These are phyloP conservation scores for Beauveria sp. DNA, from an alignment of 2,329 filamentous ascomycete genomes.

Conservation along the genomic window DNA sequence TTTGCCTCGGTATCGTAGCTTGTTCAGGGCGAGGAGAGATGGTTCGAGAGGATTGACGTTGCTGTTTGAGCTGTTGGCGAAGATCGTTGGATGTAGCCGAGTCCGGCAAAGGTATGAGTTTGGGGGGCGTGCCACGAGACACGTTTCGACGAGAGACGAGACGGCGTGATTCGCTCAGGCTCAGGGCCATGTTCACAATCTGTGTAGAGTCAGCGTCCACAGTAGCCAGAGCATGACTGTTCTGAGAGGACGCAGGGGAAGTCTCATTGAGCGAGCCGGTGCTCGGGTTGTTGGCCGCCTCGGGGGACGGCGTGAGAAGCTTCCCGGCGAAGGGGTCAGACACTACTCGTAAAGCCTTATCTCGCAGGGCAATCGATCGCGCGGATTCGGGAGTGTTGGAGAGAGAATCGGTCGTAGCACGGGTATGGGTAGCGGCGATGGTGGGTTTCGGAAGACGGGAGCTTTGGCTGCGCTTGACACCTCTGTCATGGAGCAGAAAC, in stretches of 20 bases:
- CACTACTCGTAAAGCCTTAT: neutral
- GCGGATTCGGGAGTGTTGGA: neutral
- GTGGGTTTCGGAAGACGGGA: neutral
- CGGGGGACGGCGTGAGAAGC: neutral
- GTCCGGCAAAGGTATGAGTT: constrained; percentile 44
- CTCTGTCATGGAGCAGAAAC: constrained; percentile 1
- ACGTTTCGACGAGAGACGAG: constrained; percentile 52
- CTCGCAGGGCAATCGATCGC: neutral
- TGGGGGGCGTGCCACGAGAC: constrained; percentile 43
- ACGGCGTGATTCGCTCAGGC: constrained; percentile 72
- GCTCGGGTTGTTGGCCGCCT: neutral
- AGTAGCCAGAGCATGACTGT: constrained; percentile 20
- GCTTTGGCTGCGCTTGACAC: constrained; percentile 1
- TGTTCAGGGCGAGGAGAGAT: constrained; percentile 50
- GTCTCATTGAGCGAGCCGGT: constrained; percentile 3
- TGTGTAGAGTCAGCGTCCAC: constrained; percentile 73
- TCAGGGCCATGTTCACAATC: constrained; percentile 88
- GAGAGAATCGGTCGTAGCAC: neutral
- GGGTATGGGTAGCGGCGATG: neutral
- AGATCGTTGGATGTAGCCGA: constrained; percentile 50
- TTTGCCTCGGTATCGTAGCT: constrained; percentile 30
- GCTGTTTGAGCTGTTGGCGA: constrained; percentile 63
- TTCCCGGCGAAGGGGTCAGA: neutral
- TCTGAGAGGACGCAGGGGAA: constrained; percentile 10
- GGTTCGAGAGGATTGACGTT: constrained; percentile 54